These are phyloP conservation scores for Fusarium sp. DNA, from an alignment of 2,329 filamentous ascomycete genomes.

Conservation along the genomic window DNA sequence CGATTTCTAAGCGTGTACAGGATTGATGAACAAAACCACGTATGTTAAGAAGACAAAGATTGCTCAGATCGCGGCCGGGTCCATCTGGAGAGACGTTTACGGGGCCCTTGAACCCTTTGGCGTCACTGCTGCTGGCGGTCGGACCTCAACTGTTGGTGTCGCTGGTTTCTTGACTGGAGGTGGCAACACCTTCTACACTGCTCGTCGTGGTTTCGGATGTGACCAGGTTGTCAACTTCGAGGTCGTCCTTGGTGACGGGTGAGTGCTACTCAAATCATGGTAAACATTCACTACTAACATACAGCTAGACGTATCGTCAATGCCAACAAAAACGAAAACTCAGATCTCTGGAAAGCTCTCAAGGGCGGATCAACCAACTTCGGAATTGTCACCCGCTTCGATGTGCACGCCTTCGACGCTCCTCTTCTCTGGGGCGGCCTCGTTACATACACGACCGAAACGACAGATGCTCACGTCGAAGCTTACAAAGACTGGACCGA, in stretches of 20 bases:
- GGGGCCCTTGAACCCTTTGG: conserved; percentile 12
- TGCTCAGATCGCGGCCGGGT: conserved; percentile 16
- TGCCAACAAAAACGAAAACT: conserved; percentile 35
- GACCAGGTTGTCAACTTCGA: conserved; percentile 61
- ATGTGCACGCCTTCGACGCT: conserved; percentile 35
- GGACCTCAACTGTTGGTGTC: conserved; percentile 42
- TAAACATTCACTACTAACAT: background rate
- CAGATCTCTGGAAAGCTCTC: conserved; percentile 34
- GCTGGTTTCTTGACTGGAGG: conserved; percentile 50
- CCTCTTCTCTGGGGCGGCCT: conserved; percentile 37
- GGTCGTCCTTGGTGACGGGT: conserved; percentile 55
- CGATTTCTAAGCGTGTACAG: background rate
- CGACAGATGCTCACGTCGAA: conserved; percentile 28
- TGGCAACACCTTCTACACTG: conserved; percentile 39
- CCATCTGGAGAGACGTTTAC: conserved; percentile 24
- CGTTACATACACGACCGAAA: conserved; percentile 28
- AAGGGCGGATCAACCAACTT: conserved; percentile 39
- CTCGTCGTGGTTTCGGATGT: conserved; percentile 47
- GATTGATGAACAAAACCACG: conserved; percentile 27
- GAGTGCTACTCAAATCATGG: fast-evolving
- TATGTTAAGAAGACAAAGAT: conserved; percentile 21
- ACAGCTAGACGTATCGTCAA: conserved; percentile 3
- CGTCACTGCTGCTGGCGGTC: conserved; percentile 20
- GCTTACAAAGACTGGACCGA: conserved; percentile 35
- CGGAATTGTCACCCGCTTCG: conserved; percentile 39